Conservation (phyloP, 2,329 filamentous ascomycete genomes). For the Cladophialophora chaetospira region DNA sequence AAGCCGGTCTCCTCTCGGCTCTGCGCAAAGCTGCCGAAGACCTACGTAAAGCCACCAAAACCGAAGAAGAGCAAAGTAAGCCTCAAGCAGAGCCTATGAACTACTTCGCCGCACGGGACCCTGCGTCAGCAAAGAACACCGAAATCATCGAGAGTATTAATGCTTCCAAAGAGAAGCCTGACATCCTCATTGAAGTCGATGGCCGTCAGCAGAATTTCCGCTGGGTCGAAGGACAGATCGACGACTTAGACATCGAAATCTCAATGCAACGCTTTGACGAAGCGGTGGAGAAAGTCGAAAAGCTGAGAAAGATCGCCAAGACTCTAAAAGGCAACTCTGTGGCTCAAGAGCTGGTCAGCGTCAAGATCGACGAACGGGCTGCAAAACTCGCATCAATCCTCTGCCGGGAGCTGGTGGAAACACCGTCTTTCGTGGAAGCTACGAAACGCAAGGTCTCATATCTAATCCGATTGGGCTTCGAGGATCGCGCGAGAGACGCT, state of each 20-base stretch:
- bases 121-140: constrained; percentile 73
- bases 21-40: constrained; percentile 93
- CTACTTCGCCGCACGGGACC: constrained; percentile 78
- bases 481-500: constrained; percentile 82
- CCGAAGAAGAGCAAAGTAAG: constrained; percentile 83
- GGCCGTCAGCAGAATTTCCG: constrained; percentile 94
- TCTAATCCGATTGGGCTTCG: constrained; percentile 83
- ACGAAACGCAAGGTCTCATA: constrained; percentile 81
- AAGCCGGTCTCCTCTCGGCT: constrained; percentile 77
- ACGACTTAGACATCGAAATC: constrained; percentile 94
- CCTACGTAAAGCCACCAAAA: constrained; percentile 78
- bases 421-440: constrained; percentile 73
- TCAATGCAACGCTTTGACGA: constrained; percentile 86
- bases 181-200: constrained; percentile 89
- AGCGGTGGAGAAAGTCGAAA: constrained; percentile 81
- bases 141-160: constrained; percentile 78
- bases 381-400: constrained; percentile 74
- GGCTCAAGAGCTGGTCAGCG: constrained; percentile 87
- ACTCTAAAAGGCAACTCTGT: constrained; percentile 81
- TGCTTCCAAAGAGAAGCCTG: constrained; percentile 69
- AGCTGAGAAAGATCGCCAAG: constrained; percentile 75
- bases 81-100: constrained; percentile 77
- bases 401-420: constrained; percentile 74
- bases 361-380: constrained; percentile 86
- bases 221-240: constrained; percentile 93